These are phyloP conservation scores for Corchorus olitorius DNA, from an alignment of 345 rosid genomes.

Conservation along the genomic window DNA sequence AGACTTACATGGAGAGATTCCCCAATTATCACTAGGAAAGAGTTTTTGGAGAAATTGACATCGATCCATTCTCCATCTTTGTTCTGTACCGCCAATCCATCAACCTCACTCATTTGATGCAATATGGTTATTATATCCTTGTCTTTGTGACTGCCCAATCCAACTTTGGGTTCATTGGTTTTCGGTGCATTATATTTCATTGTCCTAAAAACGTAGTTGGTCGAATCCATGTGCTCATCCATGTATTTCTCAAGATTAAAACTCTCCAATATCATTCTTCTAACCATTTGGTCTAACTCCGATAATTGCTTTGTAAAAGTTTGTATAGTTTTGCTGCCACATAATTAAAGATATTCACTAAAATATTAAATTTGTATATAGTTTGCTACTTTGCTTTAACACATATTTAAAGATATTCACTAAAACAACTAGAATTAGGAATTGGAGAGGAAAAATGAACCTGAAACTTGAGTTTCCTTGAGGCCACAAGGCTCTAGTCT, in stretches of 20 bases:
- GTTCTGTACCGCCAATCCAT: conserved; percentile 49
- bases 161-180: conserved; percentile 48
- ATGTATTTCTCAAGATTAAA: conserved; percentile 44
- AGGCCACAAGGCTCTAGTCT: conserved; percentile 48
- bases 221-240: conserved; percentile 63
- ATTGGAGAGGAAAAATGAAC: conserved; percentile 24
- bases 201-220: conserved; percentile 51
- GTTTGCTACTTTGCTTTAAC: no score
- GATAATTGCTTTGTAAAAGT: conserved; percentile 44
- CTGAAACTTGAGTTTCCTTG: conserved; percentile 59
- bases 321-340: conserved; percentile 42
- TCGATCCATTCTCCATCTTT: conserved; percentile 58
- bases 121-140: conserved; percentile 63
- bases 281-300: conserved; percentile 43
- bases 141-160: conserved; percentile 50
- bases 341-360: neutral
- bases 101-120: conserved; percentile 55
- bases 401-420: no score
- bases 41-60: conserved; percentile 48
- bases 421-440: neutral
- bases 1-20: conserved; percentile 56
- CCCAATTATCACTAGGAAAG: conserved; percentile 58
- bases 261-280: conserved; percentile 63
- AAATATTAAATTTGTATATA: no score
- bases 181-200: conserved; percentile 63